Conservation (phyloP, 345 rosid genomes). For the Brassica napus region Da-Ae NC_063440.1:17052501-17053000, state of each 20-base stretch:
- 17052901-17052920: too few species aligned
- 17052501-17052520: not conserved
- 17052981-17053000: too few species aligned
- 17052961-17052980: too few species aligned
- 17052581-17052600: constrained; percentile 38
- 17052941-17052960: too few species aligned
- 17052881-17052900: not conserved
- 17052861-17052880: not conserved
- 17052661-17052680: not conserved
- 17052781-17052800: not conserved
- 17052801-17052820: not conserved
- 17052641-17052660: constrained; percentile 37
- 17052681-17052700: not conserved
- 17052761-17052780: not conserved
- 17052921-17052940: too few species aligned
- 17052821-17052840: not conserved
- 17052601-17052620: constrained; percentile 26
- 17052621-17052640: constrained; percentile 12
- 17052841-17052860: not conserved
- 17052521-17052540: not conserved
- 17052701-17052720: constrained; percentile 7
- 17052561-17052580: not conserved
- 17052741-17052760: constrained; percentile 1
- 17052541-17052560: constrained; percentile 13
- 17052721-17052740: constrained; percentile 33